phyloP scores from a whole-genome alignment of 176 grass and related monocot genomes.

The Olyra latifolia region DNA sequence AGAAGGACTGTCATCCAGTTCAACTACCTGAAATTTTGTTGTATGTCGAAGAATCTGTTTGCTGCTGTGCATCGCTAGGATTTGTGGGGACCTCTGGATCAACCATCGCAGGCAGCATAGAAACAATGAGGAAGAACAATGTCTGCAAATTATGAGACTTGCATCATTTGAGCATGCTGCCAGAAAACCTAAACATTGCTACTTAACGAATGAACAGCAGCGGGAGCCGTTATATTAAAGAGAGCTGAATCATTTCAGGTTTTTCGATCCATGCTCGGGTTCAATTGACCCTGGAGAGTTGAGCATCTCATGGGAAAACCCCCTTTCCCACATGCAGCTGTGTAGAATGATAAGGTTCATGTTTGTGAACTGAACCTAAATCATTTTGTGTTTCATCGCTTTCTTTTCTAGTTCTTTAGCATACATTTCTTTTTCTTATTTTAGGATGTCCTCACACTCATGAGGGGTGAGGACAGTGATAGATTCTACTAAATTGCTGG shows the following conservation, averaged over 20 bases:
- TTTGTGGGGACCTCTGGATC: slow-evolving; percentile 94
- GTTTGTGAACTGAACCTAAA: background rate
- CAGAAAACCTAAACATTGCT: background rate
- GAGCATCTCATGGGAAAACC: slow-evolving; percentile 19
- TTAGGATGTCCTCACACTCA: background rate
- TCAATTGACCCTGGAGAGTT: background rate
- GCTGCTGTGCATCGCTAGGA: slow-evolving; percentile 87
- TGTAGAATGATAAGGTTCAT: slow-evolving; percentile 17
- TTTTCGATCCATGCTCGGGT: background rate
- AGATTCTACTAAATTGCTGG: background rate
- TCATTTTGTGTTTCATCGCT: slow-evolving; percentile 14
- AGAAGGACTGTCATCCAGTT: slow-evolving; percentile 51
- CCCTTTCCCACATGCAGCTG: background rate
- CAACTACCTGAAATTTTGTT: slow-evolving; percentile 77
- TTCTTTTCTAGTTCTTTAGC: background rate
- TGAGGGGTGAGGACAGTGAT: background rate
- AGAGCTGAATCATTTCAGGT: background rate
- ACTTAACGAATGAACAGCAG: background rate
- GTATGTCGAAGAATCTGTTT: slow-evolving; percentile 82
- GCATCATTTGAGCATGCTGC: slow-evolving; percentile 1
- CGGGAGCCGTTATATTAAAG: background rate
- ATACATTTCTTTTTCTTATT: background rate
- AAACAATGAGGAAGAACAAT: slow-evolving; percentile 73
- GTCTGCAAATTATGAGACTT: slow-evolving; percentile 58
- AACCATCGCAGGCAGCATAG: slow-evolving; percentile 85